Percentiles rank a stretch among this genome's conserved stretches.
Conservation (phyloP, 192 early-diverging fungal genomes). For the Mortierella antarctica region DNA sequence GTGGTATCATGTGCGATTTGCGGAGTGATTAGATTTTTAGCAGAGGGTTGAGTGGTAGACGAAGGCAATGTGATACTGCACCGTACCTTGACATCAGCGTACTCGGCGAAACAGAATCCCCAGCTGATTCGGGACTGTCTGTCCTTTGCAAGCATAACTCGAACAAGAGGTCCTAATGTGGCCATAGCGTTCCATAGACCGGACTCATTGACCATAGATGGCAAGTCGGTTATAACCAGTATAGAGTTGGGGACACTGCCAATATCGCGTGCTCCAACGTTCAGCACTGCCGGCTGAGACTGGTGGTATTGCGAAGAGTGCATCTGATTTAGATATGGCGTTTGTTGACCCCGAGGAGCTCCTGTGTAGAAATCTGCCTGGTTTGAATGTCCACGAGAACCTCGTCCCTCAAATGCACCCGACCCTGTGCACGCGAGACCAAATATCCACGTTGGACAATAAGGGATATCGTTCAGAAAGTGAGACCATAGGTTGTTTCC, state of each 20-base stretch:
- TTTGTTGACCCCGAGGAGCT: no score
- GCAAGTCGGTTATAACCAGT: slow-evolving; percentile 68
- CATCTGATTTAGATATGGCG: neutral
- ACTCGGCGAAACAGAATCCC: slow-evolving; percentile 76
- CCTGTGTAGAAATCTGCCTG: neutral
- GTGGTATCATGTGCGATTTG: neutral
- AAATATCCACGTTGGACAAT: no score
- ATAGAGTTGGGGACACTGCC: slow-evolving; percentile 61
- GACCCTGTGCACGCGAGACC: no score
- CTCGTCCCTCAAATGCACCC: no score
- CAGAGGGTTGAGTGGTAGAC: no score
- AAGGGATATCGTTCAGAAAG: no score
- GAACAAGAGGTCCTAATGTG: slow-evolving; percentile 36
- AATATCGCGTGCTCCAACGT: slow-evolving; percentile 71
- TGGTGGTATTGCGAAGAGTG: neutral
- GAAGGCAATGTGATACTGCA: neutral
- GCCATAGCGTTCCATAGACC: slow-evolving; percentile 52
- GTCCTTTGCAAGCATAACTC: slow-evolving; percentile 68
- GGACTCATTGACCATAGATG: slow-evolving; percentile 69
- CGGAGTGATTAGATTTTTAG: no score
- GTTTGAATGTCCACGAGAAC: no score
- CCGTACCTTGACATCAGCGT: slow-evolving; percentile 56
- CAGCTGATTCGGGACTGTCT: slow-evolving; percentile 65
- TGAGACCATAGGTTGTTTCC: neutral
- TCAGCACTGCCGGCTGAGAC: slow-evolving; percentile 40